These are phyloP conservation scores for Penicillium sclerotigenum DNA, from an alignment of 2,329 filamentous ascomycete species.

Conservation along the genomic window DNA sequence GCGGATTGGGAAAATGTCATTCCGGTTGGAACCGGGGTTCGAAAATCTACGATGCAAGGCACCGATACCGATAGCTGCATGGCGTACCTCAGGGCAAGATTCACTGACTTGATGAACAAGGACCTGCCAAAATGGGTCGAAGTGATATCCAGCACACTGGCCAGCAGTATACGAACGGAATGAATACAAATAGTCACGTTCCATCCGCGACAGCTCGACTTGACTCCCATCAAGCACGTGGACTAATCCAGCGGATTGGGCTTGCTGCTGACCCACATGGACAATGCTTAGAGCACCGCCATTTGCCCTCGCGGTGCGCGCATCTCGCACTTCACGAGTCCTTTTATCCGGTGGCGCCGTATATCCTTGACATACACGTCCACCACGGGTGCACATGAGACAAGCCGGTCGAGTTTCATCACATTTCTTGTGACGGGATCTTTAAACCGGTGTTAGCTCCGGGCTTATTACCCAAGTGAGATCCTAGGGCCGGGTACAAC, in stretches of 20 bases:
- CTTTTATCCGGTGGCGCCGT: background rate
- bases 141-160: slow-evolving; percentile 2
- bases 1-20: slow-evolving; percentile 1
- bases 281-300: background rate
- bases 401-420: slow-evolving; percentile 7
- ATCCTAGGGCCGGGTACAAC: background rate
- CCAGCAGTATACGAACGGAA: slow-evolving; percentile 1
- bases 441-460: background rate
- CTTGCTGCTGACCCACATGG: background rate
- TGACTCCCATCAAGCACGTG: background rate
- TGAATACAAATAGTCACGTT: slow-evolving; percentile 1
- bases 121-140: slow-evolving; percentile 5
- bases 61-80: slow-evolving; percentile 3
- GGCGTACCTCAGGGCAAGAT: slow-evolving; percentile 1
- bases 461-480: background rate
- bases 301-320: background rate
- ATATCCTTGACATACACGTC: slow-evolving; percentile 3
- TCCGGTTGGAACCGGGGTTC: background rate
- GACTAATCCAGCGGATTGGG: background rate
- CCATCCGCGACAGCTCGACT: slow-evolving; percentile 1
- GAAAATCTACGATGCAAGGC: slow-evolving; percentile 4
- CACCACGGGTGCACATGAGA: background rate
- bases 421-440: slow-evolving; percentile 5
- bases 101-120: slow-evolving; percentile 6
- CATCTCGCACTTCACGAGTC: slow-evolving; percentile 2